Evolutionary conservation across 2,329 filamentous ascomycete species (phyloP), one percentile per base, ranked within the genome.

Genomic region (Paracamarosporium sp.): DNA sequence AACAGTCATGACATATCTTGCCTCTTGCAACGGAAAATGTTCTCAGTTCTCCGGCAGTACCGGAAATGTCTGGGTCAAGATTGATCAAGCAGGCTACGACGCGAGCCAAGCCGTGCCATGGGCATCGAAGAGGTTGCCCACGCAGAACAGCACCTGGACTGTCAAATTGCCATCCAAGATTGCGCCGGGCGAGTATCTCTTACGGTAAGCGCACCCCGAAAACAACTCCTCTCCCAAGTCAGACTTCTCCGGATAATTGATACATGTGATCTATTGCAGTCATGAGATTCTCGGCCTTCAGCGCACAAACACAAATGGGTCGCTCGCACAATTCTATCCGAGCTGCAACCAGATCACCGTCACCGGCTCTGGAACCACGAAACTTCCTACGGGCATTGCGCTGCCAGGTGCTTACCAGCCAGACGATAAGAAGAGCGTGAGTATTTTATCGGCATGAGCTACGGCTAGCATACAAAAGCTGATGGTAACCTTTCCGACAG

Each of bases 381-480:
- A 22, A 13, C 20, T 56, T 4, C 61, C 61, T 4, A 33, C 31
- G n/a, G 59, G 57, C 13, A 51, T 62, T 53, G 57, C 58, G 51
- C 51, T 64, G 2, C 61, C 61, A 11, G 61, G 61, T 5, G 59
- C 53, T 12, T 64, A 64, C 50, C 43, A 60, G 24, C 38, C 55
- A 1, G 50, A 60, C 50, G 61, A 59, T 50, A 59, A 7, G 36
- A 58, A 46, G 17, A 47, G 41, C 15, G 50, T 53, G 24, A 31
- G 50, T 46, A 12, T 15, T n/a, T n/a, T n/a, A n/a, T n/a, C 28
- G 35, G 15, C 11, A 38, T 17, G 33, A 15, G n/a, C n/a, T 33
- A 35, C 7, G n/a, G 35, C 15, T n/a, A n/a, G n/a, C n/a, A n/a
- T n/a, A n/a, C 15, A 15, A 15, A 9, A 25, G 33, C 28, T 46